phyloP scores from a whole-genome alignment of 331 rosid genomes.

The Dryas integrifolia region DNA sequence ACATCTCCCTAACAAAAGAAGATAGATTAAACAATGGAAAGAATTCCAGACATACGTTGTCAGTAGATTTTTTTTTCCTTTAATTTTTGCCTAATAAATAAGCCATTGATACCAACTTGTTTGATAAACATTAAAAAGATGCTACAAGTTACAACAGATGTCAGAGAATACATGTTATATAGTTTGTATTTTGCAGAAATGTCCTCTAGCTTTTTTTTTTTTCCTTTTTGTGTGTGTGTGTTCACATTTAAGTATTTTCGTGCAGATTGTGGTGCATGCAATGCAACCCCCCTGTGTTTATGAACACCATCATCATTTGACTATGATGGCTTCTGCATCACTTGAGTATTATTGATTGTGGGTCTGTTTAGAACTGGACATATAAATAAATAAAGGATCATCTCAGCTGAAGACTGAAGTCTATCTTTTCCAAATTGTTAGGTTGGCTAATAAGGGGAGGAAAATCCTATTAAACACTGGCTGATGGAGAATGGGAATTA shows the following conservation, averaged over 20 bases:
- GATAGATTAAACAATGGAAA: not conserved
- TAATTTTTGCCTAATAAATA: too few relatives aligned
- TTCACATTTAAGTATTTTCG: not conserved
- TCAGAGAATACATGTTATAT: not conserved
- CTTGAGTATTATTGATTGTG: not conserved
- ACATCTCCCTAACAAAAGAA: too few relatives aligned
- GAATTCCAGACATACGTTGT: not conserved
- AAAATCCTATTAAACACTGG: too few relatives aligned
- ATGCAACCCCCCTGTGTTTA: not conserved
- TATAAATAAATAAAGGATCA: not conserved
- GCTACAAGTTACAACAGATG: not conserved
- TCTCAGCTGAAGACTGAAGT: not conserved
- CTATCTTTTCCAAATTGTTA: conserved; percentile 7
- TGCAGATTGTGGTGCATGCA: not conserved
- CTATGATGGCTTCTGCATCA: conserved; percentile 7
- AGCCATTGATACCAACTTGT: too few relatives aligned
- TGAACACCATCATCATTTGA: conserved; percentile 2
- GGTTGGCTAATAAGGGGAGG: conserved; percentile 1
- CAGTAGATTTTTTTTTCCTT: too few relatives aligned
- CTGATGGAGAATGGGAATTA: not conserved
- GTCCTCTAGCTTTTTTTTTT: too few relatives aligned
- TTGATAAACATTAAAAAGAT: too few relatives aligned
- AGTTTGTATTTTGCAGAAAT: not conserved
- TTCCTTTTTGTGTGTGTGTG: too few relatives aligned
- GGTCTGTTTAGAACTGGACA: not conserved